phyloP scores from a whole-genome alignment of 768 basidiomycete species.

The Clavaria fumosa region DNA sequence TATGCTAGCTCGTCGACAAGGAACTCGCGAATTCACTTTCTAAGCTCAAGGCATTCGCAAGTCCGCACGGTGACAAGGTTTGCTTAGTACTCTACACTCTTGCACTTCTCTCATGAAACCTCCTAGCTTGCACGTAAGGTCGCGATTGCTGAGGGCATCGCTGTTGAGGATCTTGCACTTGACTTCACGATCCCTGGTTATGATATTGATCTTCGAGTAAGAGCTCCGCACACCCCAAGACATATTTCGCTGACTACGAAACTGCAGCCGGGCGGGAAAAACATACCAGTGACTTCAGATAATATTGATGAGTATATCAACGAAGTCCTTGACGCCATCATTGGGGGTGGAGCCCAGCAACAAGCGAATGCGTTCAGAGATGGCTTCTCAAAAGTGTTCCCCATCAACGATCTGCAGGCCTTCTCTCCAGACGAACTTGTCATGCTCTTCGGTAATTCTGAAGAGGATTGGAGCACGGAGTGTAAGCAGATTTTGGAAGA shows the following conservation, averaged over 20 bases:
- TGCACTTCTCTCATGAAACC: background rate
- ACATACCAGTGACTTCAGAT: conserved; percentile 66
- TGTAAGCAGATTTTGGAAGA: conserved; percentile 37
- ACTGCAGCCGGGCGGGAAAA: conserved; percentile 57
- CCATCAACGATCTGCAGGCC: conserved; percentile 75
- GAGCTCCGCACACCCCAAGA: conserved; percentile 11
- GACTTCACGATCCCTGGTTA: conserved; percentile 98
- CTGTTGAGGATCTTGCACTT: conserved; percentile 75
- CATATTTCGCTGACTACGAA: background rate
- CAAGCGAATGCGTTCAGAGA: conserved; percentile 89
- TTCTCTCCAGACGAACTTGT: conserved; percentile 94
- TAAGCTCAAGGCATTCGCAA: conserved; percentile 58
- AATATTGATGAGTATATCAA: conserved; percentile 84
- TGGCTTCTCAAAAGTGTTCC: conserved; percentile 94
- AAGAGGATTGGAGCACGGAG: conserved; percentile 94
- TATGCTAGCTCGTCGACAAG: conserved; percentile 58
- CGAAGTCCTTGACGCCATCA: conserved; percentile 77
- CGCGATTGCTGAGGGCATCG: conserved; percentile 42
- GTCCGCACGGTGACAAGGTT: conserved; percentile 42
- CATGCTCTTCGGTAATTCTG: conserved; percentile 88
- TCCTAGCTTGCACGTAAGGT: conserved; percentile 44
- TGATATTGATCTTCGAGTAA: conserved; percentile 77
- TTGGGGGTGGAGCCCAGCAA: conserved; percentile 60
- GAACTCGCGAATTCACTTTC: conserved; percentile 75
- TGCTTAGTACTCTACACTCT: conserved; percentile 4